These are phyloP conservation scores for Boletus huronensis DNA, from an alignment of 768 basidiomycete genomes.

Conservation along the genomic window DNA sequence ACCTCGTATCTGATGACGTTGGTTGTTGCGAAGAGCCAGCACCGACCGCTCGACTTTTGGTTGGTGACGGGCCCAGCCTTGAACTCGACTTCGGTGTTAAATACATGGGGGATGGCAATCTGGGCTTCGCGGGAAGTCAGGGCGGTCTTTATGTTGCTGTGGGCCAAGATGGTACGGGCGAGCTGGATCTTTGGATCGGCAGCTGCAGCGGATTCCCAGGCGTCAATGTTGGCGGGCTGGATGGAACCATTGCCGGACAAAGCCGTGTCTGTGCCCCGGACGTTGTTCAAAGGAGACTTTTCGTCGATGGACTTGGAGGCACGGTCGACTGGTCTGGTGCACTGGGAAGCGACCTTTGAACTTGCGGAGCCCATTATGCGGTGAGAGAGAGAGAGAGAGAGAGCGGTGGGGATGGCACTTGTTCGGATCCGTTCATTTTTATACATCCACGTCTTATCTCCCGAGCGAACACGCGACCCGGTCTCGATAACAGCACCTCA, in stretches of 20 bases:
- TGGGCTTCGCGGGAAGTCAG: conserved; percentile 60
- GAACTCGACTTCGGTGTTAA: conserved; percentile 77
- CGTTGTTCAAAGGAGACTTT: conserved; percentile 10
- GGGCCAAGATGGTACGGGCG: conserved; percentile 72
- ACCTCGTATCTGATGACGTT: conserved; percentile 80
- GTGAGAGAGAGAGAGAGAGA: conserved; percentile 3
- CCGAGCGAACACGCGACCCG: conserved; percentile 10
- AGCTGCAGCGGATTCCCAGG: conserved; percentile 63
- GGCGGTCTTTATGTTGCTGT: conserved; percentile 60
- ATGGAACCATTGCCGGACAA: conserved; percentile 55
- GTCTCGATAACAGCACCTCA: not conserved
- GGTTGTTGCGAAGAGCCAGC: conserved; percentile 95
- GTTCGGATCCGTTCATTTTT: conserved; percentile 21
- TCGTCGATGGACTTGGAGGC: conserved; percentile 24
- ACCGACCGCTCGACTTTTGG: conserved; percentile 86
- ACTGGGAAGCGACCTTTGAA: conserved; percentile 25
- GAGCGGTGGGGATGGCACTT: conserved; percentile 7
- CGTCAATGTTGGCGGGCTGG: conserved; percentile 50
- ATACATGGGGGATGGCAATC: conserved; percentile 70
- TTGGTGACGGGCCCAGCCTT: conserved; percentile 82
- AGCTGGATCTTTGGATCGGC: conserved; percentile 62
- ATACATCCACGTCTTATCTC: conserved; percentile 23
- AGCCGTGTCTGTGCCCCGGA: not conserved
- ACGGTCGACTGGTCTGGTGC: conserved; percentile 15
- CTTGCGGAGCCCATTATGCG: conserved; percentile 23